Conservation (phyloP, 2,329 filamentous ascomycete species). For the Lojkania enalia region DNA sequence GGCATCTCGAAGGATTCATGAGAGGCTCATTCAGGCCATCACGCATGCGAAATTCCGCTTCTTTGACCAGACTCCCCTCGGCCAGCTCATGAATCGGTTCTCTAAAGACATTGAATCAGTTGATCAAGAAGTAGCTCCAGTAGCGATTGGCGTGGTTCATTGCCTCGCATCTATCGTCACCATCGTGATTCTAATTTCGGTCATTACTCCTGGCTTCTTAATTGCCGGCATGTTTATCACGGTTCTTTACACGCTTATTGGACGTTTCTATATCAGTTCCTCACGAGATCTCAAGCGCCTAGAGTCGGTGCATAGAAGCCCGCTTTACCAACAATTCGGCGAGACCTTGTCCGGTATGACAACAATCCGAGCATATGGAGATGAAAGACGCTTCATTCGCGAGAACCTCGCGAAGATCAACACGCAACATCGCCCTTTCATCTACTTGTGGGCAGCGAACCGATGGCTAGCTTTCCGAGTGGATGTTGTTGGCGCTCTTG, state of each 20-base stretch:
- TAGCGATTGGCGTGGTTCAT: constrained; percentile 76
- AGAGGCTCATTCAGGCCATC: constrained; percentile 74
- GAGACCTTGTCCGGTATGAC: constrained; percentile 94
- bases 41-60: constrained; percentile 94
- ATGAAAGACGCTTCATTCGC: constrained; percentile 88
- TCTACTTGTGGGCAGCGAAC: constrained; percentile 95
- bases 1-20: constrained; percentile 84
- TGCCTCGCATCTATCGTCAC: constrained; percentile 73
- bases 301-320: constrained; percentile 91
- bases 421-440: constrained; percentile 87
- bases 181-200: constrained; percentile 82
- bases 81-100: constrained; percentile 97
- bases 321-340: constrained; percentile 96
- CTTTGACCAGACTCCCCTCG: constrained; percentile 93
- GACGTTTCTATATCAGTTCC: constrained; percentile 83
- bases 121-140: constrained; percentile 92
- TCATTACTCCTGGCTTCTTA: constrained; percentile 88
- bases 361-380: constrained; percentile 94
- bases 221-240: constrained; percentile 86
- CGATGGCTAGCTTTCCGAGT: constrained; percentile 94
- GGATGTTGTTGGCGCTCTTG: constrained; percentile 85
- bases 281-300: constrained; percentile 95
- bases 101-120: constrained; percentile 95
- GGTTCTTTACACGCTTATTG: constrained; percentile 78
- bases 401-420: constrained; percentile 91